phyloP scores from a whole-genome alignment of 1,139 yeast species.

The Candida pseudoviswanathii region DNA sequence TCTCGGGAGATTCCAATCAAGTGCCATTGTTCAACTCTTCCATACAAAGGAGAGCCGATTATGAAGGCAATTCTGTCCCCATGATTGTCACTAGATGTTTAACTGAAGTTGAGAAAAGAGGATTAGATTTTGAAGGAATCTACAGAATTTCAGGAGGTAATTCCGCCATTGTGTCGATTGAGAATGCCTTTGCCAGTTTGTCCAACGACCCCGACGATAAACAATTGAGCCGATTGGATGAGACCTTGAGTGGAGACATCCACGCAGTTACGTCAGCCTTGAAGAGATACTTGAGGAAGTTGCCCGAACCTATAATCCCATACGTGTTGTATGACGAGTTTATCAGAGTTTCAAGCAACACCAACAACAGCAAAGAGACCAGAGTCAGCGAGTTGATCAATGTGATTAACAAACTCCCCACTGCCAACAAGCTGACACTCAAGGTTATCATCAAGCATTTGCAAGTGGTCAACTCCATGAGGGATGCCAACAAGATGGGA shows the following conservation, averaged over 20 bases:
- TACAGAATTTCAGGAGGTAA: conserved; percentile 91
- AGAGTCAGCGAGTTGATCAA: conserved; percentile 32
- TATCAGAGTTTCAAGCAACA: conserved; percentile 43
- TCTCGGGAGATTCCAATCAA: conserved; percentile 21
- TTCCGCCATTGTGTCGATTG: conserved; percentile 66
- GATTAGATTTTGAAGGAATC: conserved; percentile 78
- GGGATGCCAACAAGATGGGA: conserved; percentile 70
- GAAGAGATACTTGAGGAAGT: conserved; percentile 80
- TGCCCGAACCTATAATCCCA: conserved; percentile 86
- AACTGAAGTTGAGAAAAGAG: conserved; percentile 75
- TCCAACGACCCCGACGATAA: conserved; percentile 34
- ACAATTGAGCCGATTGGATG: conserved; percentile 44
- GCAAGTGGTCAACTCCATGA: conserved; percentile 51
- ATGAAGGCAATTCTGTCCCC: conserved; percentile 69
- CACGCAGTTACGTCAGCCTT: conserved; percentile 86
- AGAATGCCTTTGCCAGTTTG: conserved; percentile 44
- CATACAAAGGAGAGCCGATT: conserved; percentile 57
- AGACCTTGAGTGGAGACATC: conserved; percentile 69
- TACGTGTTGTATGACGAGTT: conserved; percentile 67
- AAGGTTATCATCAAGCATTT: conserved; percentile 64
- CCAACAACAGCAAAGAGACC: conserved; percentile 36
- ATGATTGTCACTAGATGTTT: conserved; percentile 71
- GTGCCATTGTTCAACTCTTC: conserved; percentile 48
- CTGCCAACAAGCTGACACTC: conserved; percentile 65
- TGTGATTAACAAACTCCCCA: conserved; percentile 55